These are phyloP conservation scores for Leishmania aethiopica DNA, from an alignment of 208 protist genomes.

Conservation along the genomic window DNA sequence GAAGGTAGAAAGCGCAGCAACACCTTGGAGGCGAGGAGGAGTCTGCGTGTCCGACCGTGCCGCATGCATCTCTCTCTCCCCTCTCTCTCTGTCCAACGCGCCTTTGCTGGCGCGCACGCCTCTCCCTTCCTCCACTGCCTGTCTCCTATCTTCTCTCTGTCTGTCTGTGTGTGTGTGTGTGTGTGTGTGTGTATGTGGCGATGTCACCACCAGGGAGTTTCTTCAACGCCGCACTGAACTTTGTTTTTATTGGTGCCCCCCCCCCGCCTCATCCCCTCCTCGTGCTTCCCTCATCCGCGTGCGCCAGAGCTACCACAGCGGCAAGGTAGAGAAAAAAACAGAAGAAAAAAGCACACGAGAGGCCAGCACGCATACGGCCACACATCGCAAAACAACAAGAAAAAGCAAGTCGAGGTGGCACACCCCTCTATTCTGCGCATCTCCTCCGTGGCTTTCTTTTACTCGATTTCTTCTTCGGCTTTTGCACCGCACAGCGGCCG, in stretches of 20 bases:
- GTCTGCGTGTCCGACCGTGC: background rate
- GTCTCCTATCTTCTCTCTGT: background rate
- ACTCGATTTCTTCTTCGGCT: background rate
- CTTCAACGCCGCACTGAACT: background rate
- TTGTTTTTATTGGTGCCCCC: background rate
- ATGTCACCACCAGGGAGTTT: background rate
- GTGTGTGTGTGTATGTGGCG: background rate
- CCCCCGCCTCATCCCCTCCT: background rate
- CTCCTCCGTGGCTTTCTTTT: background rate
- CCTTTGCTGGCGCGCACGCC: background rate
- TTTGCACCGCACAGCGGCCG: background rate
- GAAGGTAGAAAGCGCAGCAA: background rate
- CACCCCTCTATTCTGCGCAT: background rate
- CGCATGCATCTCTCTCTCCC: background rate
- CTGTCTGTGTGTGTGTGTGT: background rate
- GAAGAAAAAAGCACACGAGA: background rate
- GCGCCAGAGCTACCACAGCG: background rate
- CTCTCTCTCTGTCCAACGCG: background rate
- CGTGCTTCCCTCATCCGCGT: background rate
- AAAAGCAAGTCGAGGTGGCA: background rate
- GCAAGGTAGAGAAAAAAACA: background rate
- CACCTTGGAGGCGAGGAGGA: background rate
- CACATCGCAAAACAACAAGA: background rate
- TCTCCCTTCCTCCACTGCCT: background rate
- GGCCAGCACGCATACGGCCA: background rate